A percentile compares a stretch with the other conserved stretches of the same genome.
Conservation (phyloP, 805 yeast genomes). For the Saccharomycopsis sp. region DNA sequence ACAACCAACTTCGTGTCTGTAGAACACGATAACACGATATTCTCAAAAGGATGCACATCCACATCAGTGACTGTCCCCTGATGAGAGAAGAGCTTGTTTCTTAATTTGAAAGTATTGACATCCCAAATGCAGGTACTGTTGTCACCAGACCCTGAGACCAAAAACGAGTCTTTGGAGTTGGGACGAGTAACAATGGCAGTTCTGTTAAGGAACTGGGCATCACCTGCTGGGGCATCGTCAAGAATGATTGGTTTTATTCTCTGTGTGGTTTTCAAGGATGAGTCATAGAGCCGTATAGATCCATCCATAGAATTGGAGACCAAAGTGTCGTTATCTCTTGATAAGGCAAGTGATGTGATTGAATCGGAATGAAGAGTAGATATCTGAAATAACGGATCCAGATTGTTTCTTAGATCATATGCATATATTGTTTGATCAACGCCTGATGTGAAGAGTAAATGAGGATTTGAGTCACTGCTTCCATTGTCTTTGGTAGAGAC, state of each 20-base stretch:
- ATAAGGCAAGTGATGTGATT: constrained; percentile 49
- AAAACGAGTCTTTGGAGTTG: constrained; percentile 23
- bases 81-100: constrained; percentile 53
- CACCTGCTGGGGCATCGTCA: constrained; percentile 51
- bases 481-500: constrained; percentile 35
- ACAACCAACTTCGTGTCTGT: constrained; percentile 51
- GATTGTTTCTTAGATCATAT: constrained; percentile 47
- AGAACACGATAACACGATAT: constrained; percentile 42
- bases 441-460: constrained; percentile 48
- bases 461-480: constrained; percentile 5
- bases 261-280: constrained; percentile 23
- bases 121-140: constrained; percentile 56
- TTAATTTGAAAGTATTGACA: constrained; percentile 39
- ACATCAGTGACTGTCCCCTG: constrained; percentile 55
- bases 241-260: constrained; percentile 42
- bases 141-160: constrained; percentile 59
- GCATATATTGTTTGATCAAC: constrained; percentile 58
- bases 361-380: constrained; percentile 40
- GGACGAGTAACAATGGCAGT: constrained; percentile 38
- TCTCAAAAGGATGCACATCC: constrained; percentile 41
- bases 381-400: constrained; percentile 40
- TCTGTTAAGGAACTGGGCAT: constrained; percentile 47
- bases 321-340: constrained; percentile 40
- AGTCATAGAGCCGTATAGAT: constrained; percentile 50
- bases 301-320: constrained; percentile 52